phyloP scores from a whole-genome alignment of 2,329 filamentous ascomycete genomes.

The Magnaporthiopsis rhizophila region DNA sequence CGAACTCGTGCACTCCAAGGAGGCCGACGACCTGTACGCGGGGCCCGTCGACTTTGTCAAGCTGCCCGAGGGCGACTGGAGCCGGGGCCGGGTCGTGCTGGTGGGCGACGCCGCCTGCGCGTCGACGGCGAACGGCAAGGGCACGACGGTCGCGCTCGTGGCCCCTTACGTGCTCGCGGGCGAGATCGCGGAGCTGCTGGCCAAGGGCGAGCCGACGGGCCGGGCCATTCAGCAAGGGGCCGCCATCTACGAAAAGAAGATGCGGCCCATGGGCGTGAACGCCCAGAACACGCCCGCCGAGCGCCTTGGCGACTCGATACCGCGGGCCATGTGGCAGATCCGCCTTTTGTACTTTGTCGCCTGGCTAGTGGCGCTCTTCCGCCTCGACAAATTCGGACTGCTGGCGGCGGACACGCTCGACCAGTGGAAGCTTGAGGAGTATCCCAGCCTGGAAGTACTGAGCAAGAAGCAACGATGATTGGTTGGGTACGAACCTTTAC shows the following conservation, averaged over 20 bases:
- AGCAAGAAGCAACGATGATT: no score
- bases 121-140: conserved; percentile 31
- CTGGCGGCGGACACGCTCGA: not conserved
- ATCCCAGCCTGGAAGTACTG: not conserved
- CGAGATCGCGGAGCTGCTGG: conserved; percentile 21
- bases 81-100: conserved; percentile 9
- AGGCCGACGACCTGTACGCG: conserved; percentile 27
- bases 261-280: not conserved
- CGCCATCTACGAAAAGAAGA: not conserved
- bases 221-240: not conserved
- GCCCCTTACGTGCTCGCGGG: conserved; percentile 39
- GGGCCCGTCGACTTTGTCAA: conserved; percentile 28
- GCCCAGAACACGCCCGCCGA: not conserved
- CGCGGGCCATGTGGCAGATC: not conserved
- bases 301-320: not conserved
- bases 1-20: conserved; percentile 10
- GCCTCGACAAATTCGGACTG: not conserved
- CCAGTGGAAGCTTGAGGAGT: not conserved
- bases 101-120: conserved; percentile 24
- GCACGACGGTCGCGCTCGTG: conserved; percentile 30
- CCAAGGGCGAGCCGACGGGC: not conserved
- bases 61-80: conserved; percentile 13
- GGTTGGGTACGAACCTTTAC: no score
- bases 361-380: not conserved
- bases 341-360: not conserved